These are phyloP conservation scores for Ceratocystis destructans DNA, from an alignment of 2,329 filamentous ascomycete genomes.

Conservation along the genomic window DNA sequence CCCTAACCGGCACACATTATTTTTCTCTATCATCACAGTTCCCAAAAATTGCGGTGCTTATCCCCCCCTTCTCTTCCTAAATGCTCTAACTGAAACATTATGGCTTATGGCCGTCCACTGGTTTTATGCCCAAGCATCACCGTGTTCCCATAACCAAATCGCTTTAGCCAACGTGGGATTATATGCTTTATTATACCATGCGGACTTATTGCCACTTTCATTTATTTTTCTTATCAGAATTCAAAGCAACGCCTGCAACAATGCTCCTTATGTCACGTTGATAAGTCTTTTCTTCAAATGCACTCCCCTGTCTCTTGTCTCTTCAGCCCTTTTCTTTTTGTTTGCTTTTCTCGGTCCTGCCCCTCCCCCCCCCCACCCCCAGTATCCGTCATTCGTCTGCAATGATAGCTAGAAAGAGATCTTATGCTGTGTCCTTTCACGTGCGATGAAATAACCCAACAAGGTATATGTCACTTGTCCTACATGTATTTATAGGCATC, in stretches of 20 bases:
- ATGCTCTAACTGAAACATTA: not conserved
- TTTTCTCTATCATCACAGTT: not conserved
- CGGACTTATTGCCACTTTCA: not conserved
- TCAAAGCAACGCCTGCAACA: not conserved
- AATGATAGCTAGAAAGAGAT: not conserved
- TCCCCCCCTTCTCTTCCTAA: not conserved
- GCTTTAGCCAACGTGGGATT: not conserved
- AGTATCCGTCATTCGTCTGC: not conserved
- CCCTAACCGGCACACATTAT: not conserved
- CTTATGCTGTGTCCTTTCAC: not conserved
- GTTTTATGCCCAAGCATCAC: constrained; percentile 1
- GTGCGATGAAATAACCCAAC: not conserved
- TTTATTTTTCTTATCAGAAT: not conserved
- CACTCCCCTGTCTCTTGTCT: not conserved
- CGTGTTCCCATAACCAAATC: not conserved
- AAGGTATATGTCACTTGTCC: not conserved
- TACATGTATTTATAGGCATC: not conserved
- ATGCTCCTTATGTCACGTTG: not conserved
- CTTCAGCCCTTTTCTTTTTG: not conserved
- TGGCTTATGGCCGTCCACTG: not conserved
- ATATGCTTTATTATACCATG: not conserved
- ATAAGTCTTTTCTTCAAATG: not conserved
- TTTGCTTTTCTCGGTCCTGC: not conserved
- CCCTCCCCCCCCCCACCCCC: too few relatives aligned
- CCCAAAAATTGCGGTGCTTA: not conserved